Evolutionary conservation across 2,329 filamentous ascomycete species (phyloP), one percentile per base, ranked within the genome.

Genomic region (Pseudonectria buxi): DNA sequence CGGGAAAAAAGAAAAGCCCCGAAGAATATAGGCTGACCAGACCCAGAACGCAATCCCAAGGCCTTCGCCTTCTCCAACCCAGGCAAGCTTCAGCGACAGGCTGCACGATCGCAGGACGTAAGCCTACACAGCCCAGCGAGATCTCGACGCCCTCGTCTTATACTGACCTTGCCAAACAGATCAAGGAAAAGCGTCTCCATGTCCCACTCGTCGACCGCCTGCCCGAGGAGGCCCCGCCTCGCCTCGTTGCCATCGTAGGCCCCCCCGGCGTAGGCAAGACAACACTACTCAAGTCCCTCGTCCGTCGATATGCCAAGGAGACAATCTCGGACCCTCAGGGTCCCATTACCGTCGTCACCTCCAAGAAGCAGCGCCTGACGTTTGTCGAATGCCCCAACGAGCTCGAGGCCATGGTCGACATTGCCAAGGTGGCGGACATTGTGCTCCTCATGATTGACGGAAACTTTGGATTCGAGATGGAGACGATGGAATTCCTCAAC

Each of bases 401-500:
- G 51, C 76, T 98, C 35, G 89, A 94, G 44, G 84, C 86, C 47
- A 95, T 96, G 86, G 89, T 98, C 46, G 92, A 98, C 62, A 76
- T 95, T 37, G 86, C 92, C 40, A 98, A 98, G 64, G 86, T 98
- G 28, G 92, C 94, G 13, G 92, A 98, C 59, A 95, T 98, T 53
- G 86, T 96, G 6, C 72, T 98, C 32, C 74, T 98, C 37, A 92
- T 98, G 86, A 98, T 98, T 51, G 92, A 98, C 57, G 94, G 92
- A 37, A 96, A 96, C 64, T 98, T 85, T 55, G 94, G 92, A 11
- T 98, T 98, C 57, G 92, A 98, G 65, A 98, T 98, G 92, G 92
- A 98, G 72, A 98, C 92, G 0, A 98, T 98, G 92, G 92, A 98
- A 64, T 98, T 98, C 43, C 68, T 98, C 55, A 96, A 95, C 51